Percentiles rank a stretch among this genome's conserved stretches.
Evolutionary conservation across 1,284 basidiomycete genomes (phyloP).

Genomic region (Leccinum insolens): DNA sequence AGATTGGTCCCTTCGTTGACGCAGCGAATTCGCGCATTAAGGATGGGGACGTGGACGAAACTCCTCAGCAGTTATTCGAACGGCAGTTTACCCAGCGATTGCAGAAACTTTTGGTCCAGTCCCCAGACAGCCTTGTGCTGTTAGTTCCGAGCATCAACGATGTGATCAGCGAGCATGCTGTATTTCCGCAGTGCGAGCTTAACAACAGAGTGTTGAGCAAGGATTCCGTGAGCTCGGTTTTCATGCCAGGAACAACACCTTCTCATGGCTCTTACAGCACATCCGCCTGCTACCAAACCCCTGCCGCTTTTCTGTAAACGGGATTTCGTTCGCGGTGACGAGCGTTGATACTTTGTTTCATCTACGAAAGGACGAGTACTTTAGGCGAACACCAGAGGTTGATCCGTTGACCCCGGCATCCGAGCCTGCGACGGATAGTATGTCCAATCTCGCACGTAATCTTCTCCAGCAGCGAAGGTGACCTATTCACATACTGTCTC

Average conservation of each 20-base stretch:
- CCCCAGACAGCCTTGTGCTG: slow-evolving; percentile 71
- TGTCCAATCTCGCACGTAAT: slow-evolving; percentile 80
- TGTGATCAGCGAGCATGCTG: slow-evolving; percentile 76
- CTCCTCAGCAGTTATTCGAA: slow-evolving; percentile 74
- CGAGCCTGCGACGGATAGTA: slow-evolving; percentile 64
- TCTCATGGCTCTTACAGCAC: slow-evolving; percentile 46
- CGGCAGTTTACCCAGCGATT: slow-evolving; percentile 67
- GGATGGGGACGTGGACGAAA: slow-evolving; percentile 67
- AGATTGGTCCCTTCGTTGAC: slow-evolving; percentile 94
- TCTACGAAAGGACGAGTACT: slow-evolving; percentile 82
- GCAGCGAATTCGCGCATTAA: slow-evolving; percentile 73
- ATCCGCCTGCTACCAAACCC: slow-evolving; percentile 89
- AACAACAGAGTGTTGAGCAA: slow-evolving; percentile 41
- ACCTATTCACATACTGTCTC: slow-evolving; percentile 5
- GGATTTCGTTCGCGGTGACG: slow-evolving; percentile 75
- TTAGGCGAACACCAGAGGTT: slow-evolving; percentile 70
- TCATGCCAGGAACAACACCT: background rate
- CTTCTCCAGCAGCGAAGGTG: slow-evolving; percentile 87
- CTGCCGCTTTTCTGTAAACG: slow-evolving; percentile 82
- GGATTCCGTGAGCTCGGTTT: slow-evolving; percentile 48
- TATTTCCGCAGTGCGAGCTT: slow-evolving; percentile 87
- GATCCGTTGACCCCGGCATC: slow-evolving; percentile 47
- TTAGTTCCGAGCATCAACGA: slow-evolving; percentile 86
- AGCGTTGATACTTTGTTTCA: slow-evolving; percentile 91
- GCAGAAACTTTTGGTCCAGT: slow-evolving; percentile 55